Base-by-base conservation (phyloP, 164 flowering plant genomes). In the Hamamelis virginiana region DNA sequence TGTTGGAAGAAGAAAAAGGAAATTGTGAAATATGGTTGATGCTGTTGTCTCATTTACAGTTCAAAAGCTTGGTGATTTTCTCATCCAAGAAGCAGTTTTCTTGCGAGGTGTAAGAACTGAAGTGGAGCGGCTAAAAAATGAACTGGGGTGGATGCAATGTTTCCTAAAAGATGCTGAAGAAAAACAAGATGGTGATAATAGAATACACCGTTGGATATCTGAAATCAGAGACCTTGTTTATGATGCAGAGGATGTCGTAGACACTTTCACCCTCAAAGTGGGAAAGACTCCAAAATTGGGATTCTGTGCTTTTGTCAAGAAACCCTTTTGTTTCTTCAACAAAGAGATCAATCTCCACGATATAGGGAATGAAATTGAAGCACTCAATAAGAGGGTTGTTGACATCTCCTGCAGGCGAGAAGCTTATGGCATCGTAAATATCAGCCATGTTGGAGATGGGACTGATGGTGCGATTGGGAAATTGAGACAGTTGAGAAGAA, bases 151-250 rank as follows among this genome's bases (percentile, higher is more conserved):
- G 25, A 56, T 56, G 59, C 27, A 21, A 23, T 1, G 26, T 9
- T 21, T 21, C 27, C 59, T 56, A 1, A 56, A 23, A 56, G 59
- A 21, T 23, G 59, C 80, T 46, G 22, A n/a, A n/a, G n/a, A n/a
- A n/a, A n/a, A n/a, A n/a, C n/a, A n/a, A n/a, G n/a, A n/a, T n/a
- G n/a, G n/a, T 15, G 72, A 76, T 26, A 57, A 58, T 26, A n/a
- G 58, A 0, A 58, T 76, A 12, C 46, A 64, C 28, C 38, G 57
- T 1, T 78, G 74, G 80, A 66, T 78, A 43, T 6, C 18, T 1
- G 68, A 78, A 8, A 44, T 78, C 8, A 67, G 70, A 22, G 63
- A 74, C 0, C 45, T 71, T 26, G 65, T 76, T 4, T 67, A 64
- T n/a, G n/a, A n/a, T n/a, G n/a, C n/a, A n/a, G n/a, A n/a, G n/a